Percentiles rank a stretch among this genome's conserved stretches.
Evolutionary conservation across 1,284 basidiomycete genomes (phyloP).

Genomic region (Papiliotrema flavescens): DNA sequence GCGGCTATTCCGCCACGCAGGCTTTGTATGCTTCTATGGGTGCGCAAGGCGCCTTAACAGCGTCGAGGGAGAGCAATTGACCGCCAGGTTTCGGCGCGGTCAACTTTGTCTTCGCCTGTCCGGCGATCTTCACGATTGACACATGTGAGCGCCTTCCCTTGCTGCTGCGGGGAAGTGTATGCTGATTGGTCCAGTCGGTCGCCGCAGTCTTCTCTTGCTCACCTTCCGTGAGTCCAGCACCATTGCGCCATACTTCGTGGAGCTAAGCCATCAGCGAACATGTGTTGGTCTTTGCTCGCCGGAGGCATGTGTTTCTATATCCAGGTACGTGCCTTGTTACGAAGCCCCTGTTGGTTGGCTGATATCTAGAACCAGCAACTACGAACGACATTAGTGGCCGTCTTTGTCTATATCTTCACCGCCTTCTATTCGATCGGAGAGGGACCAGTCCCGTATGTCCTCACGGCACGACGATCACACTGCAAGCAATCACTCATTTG

Average conservation of each 20-base stretch:
- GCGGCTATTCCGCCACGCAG: constrained; percentile 37
- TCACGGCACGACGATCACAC: too few species aligned
- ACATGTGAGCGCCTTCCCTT: constrained; percentile 63
- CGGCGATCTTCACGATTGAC: constrained; percentile 54
- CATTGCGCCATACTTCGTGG: too few species aligned
- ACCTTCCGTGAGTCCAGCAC: too few species aligned
- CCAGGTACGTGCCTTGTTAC: too few species aligned
- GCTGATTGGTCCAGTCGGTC: too few species aligned
- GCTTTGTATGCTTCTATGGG: constrained; percentile 49
- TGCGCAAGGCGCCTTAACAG: too few species aligned
- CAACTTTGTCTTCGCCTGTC: neutral
- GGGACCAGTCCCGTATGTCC: constrained; percentile 70
- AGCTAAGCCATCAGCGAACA: neutral
- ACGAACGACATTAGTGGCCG: constrained; percentile 15
- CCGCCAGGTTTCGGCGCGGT: neutral
- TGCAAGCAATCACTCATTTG: too few species aligned
- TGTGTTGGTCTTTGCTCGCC: constrained; percentile 53
- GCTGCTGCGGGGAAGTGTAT: too few species aligned
- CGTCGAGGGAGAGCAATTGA: too few species aligned
- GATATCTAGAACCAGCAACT: constrained; percentile 46
- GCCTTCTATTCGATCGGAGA: constrained; percentile 53
- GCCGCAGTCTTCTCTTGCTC: too few species aligned
- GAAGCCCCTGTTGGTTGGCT: too few species aligned
- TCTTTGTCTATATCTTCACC: constrained; percentile 47
- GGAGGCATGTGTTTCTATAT: constrained; percentile 56